Base-by-base conservation (phyloP, 176 grass and related monocot species). In the Miscanthus lutarioriparius region DNA sequence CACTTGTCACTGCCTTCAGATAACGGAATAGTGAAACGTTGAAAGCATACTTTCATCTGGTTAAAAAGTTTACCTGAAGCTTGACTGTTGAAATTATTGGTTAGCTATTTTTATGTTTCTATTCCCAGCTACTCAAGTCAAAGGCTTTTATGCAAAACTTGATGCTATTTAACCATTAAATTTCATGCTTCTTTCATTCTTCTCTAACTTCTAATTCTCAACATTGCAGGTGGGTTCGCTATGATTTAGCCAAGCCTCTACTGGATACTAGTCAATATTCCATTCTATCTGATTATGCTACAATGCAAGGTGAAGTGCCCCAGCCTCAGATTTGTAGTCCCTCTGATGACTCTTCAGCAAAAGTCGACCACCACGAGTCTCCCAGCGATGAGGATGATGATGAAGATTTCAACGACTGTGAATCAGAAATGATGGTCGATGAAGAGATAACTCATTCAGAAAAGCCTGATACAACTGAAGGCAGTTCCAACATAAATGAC, bases 181-280 rank as follows among this genome's bases (percentile, higher is more conserved):
- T 41, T 45, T 8, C 63, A 76, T 78, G 13, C 25, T 66, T 66
- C 22, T 83, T 74, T 61, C 12, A 76, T 75, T 79, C 9, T 65
- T 41, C 16, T 76, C 43, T 85, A 45, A 83, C 51, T 53, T 87
- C 27, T 37, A 54, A 53, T 15, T 80, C 62, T 80, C 49, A n/a
- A 43, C 74, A 39, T 78, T 92, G 85, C 89, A 98, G 96, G 96
- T 98, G 96, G 96, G 88, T 98, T 64, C 81, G 22, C 67, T 98
- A 96, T 91, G 91, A 98, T 77, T 45, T 83, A 80, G 93, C 85
- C 19, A 94, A 77, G 83, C 91, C 84, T 75, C 86, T 94, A 76
- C 89, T 98, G 41, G 96, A 98, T 74, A 89, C 19, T 84, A 94
- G 82, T 37, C 48, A 89, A 69, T 94, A 92, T 72, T 94, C 91